Base-by-base conservation (phyloP, 2,329 filamentous ascomycete genomes). In the Blastomyces emzantsi region DNA sequence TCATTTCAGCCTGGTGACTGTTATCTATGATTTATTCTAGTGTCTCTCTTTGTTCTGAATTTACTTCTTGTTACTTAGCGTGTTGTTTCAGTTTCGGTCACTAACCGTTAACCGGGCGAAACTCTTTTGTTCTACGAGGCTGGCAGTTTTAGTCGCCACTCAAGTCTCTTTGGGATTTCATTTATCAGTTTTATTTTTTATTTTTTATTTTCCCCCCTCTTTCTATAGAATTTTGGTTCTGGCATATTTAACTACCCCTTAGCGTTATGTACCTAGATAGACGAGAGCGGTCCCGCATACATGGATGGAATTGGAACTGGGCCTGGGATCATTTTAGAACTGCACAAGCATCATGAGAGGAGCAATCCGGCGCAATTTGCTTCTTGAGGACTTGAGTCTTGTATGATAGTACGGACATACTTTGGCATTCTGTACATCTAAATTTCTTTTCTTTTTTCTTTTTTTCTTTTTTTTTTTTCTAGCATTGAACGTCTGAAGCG, bases 381-480 rank as follows among this genome's bases (percentile, higher is more conserved):
- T 71, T 69, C 68, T 71, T 68, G 69, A 71, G 67, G 70, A 71
- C 67, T 66, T 68, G 70, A 70, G 64, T 65, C 69, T 69, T 76
- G 9, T 69, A 66, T 65, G 59, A 65, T 64, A 63, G 64, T 63
- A 61, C 43, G n/a, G 11, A 45, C 55, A 19, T 56, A 41, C 17
- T 25, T 45, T 47, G 13, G 45, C 13, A 28, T 55, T 56, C n/a
- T 30, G 9, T 43, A 22, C 8, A n/a, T 51, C 30, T 22, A 19
- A 30, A 43, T 60, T 9, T 49, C n/a, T 54, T 49, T 28, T 36
- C n/a, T 56, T 22, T 55, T 33, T n/a, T 54, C 62, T 25, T 11
- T 52, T n/a, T 59, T 3, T 28, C 7, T 56, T 22, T 41, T n/a
- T 57, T 33, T 57, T 9, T 41, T 55, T 55, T 51, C 3, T 15